Conservation (phyloP, 2,329 filamentous ascomycete genomes). For the Talaromyces verruculosus region DNA sequence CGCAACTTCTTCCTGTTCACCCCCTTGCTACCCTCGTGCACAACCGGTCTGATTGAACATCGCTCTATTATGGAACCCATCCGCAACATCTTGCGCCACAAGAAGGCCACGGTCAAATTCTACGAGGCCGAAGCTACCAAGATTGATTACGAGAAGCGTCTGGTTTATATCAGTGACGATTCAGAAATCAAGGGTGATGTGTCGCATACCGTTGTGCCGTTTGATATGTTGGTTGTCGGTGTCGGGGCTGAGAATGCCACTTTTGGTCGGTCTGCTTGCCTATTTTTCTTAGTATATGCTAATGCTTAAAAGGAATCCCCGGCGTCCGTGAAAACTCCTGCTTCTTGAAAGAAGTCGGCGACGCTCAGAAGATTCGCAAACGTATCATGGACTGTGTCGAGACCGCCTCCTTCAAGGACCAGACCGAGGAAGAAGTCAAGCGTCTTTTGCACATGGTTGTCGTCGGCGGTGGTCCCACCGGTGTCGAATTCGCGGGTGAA, state of each 20-base stretch:
- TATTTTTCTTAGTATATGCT: neutral
- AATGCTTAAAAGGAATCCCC: slow-evolving; percentile 63
- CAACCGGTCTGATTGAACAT: slow-evolving; percentile 95
- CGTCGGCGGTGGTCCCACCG: slow-evolving; percentile 87
- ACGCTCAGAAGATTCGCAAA: slow-evolving; percentile 94
- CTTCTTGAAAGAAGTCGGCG: slow-evolving; percentile 97
- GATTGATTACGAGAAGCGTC: slow-evolving; percentile 87
- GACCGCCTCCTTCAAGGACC: slow-evolving; percentile 97
- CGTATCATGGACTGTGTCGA: slow-evolving; percentile 99
- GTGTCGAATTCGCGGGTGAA: slow-evolving; percentile 97
- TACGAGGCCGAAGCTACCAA: slow-evolving; percentile 97
- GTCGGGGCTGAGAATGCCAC: slow-evolving; percentile 98
- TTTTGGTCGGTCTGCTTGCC: slow-evolving; percentile 63
- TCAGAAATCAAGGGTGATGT: slow-evolving; percentile 87
- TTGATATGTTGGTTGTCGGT: slow-evolving; percentile 97
- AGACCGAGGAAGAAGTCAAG: slow-evolving; percentile 81
- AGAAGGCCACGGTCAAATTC: slow-evolving; percentile 89
- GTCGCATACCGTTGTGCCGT: slow-evolving; percentile 82
- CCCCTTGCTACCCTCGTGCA: slow-evolving; percentile 93
- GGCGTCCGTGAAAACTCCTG: slow-evolving; percentile 93
- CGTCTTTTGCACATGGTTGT: slow-evolving; percentile 98
- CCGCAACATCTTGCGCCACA: slow-evolving; percentile 91
- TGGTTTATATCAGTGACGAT: slow-evolving; percentile 85
- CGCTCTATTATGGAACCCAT: slow-evolving; percentile 99
- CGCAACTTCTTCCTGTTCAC: slow-evolving; percentile 99